A percentile compares a stretch with the other conserved stretches of the same genome.
Conservation (phyloP, 2,329 filamentous ascomycete genomes). For the Fusarium nematophilum region DNA sequence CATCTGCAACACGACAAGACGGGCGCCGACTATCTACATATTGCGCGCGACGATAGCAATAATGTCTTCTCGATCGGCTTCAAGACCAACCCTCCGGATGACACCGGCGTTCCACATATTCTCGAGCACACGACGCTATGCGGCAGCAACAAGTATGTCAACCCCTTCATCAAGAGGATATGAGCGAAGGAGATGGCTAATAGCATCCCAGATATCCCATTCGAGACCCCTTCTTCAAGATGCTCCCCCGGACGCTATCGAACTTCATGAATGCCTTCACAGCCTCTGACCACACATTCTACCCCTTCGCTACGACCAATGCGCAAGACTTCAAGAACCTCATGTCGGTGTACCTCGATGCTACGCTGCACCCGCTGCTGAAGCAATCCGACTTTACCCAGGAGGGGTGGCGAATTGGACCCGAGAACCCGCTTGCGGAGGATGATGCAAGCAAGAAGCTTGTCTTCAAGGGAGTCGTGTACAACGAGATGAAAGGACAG, state of each 20-base stretch:
- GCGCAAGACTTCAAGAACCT: slow-evolving; percentile 94
- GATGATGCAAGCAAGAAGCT: slow-evolving; percentile 72
- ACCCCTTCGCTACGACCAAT: slow-evolving; percentile 98
- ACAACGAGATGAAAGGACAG: slow-evolving; percentile 99
- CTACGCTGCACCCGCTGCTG: slow-evolving; percentile 88
- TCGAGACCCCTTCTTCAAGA: slow-evolving; percentile 99
- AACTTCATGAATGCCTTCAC: slow-evolving; percentile 99
- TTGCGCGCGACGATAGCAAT: slow-evolving; percentile 94
- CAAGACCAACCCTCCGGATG: slow-evolving; percentile 98
- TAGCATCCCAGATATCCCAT: slow-evolving; percentile 83
- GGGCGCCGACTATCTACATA: slow-evolving; percentile 93
- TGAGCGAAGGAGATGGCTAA: slow-evolving; percentile 41
- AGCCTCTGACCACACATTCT: slow-evolving; percentile 94
- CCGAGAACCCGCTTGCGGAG: slow-evolving; percentile 80
- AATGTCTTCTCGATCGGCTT: slow-evolving; percentile 99
- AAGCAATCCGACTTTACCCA: slow-evolving; percentile 94
- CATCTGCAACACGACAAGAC: slow-evolving; percentile 95
- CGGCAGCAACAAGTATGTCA: slow-evolving; percentile 85
- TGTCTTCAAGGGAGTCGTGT: slow-evolving; percentile 97
- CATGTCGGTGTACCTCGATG: slow-evolving; percentile 95
- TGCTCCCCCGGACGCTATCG: slow-evolving; percentile 96
- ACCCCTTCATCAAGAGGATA: not conserved
- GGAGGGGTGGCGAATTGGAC: slow-evolving; percentile 96
- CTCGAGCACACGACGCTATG: slow-evolving; percentile 97
- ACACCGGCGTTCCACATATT: slow-evolving; percentile 96